Conservation (phyloP, 2,329 filamentous ascomycete genomes). For the Fusarium avenaceum region DNA sequence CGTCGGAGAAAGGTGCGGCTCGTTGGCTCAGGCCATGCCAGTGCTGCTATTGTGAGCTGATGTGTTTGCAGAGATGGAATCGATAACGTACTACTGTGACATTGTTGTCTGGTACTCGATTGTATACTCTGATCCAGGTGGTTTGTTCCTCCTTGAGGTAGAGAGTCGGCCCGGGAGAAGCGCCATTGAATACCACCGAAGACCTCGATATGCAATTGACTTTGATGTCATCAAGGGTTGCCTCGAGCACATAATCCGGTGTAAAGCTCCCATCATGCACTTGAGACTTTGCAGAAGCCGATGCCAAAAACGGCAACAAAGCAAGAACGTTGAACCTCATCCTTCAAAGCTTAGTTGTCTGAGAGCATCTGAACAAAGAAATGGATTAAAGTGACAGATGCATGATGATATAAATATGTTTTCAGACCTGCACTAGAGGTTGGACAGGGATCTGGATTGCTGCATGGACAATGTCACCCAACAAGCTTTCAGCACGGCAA, state of each 20-base stretch:
- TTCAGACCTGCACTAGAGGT: background rate
- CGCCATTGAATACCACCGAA: constrained; percentile 28
- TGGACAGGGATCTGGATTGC: background rate
- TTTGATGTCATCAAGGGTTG: constrained; percentile 18
- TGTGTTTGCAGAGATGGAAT: accelerated
- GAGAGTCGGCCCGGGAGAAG: constrained; percentile 17
- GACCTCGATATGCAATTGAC: constrained; percentile 22
- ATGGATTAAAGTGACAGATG: background rate
- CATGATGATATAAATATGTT: background rate
- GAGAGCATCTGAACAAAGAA: accelerated
- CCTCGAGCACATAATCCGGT: constrained; percentile 34
- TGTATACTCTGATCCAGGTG: constrained; percentile 38
- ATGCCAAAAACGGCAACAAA: constrained; percentile 24
- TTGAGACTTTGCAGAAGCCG: constrained; percentile 4
- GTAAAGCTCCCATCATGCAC: constrained; percentile 21
- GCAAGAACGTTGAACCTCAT: constrained; percentile 9
- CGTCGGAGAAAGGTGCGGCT: constrained; percentile 74
- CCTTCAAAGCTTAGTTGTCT: background rate
- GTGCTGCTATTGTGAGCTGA: constrained; percentile 60
- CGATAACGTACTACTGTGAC: constrained; percentile 31
- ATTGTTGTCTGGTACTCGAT: constrained; percentile 17
- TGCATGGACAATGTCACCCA: constrained; percentile 2
- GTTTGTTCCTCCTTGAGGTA: constrained; percentile 30
- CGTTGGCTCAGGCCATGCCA: constrained; percentile 75
- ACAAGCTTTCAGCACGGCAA: constrained; percentile 21